A percentile compares a stretch with the other conserved stretches of the same genome.
Evolutionary conservation across 345 rosid genomes (phyloP).

Genomic region (Corchorus olitorius): DNA sequence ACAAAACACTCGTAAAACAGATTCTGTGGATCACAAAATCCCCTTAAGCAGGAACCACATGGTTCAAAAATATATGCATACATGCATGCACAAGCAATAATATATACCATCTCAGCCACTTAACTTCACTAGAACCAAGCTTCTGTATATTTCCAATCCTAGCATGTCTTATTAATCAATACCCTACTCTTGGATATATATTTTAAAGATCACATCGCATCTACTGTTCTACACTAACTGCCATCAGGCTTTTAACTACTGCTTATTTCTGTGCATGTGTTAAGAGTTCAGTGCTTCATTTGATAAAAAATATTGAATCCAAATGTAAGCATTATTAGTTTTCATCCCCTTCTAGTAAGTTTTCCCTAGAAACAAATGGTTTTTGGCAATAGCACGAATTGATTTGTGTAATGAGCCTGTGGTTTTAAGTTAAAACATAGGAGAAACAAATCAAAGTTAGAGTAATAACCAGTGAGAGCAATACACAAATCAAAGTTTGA

Average conservation of each 20-base stretch:
- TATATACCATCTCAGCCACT: background rate
- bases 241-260: background rate
- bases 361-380: background rate
- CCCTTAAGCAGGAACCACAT: background rate
- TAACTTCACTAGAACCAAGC: background rate
- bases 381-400: too few relatives aligned
- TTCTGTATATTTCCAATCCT: background rate
- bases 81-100: background rate
- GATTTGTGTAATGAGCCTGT: too few relatives aligned
- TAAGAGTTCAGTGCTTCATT: background rate
- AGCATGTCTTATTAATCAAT: background rate
- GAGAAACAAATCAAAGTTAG: background rate
- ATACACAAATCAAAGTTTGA: background rate
- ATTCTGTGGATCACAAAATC: background rate
- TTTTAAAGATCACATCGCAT: background rate
- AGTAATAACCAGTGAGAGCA: slow-evolving; percentile 14
- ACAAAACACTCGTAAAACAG: background rate
- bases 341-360: background rate
- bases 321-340: background rate
- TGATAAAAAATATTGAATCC: background rate
- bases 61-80: background rate
- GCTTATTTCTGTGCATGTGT: background rate
- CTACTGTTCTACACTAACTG: background rate
- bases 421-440: too few relatives aligned
- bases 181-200: background rate